Base-by-base conservation (phyloP, 176 grass and related monocot species). In the Ampelocalamus luodianensis region DNA sequence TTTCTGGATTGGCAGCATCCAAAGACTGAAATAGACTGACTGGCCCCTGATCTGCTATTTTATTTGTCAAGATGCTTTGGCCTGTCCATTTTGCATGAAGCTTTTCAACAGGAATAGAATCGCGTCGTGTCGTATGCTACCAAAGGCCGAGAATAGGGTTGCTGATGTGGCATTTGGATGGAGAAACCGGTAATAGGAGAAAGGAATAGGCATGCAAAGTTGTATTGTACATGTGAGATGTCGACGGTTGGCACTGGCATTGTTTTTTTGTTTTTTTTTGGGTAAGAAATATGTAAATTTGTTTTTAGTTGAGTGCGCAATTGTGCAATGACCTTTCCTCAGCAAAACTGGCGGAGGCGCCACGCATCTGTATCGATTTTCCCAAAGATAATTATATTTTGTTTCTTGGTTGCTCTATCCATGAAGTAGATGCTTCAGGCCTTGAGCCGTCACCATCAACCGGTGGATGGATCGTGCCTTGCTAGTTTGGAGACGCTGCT, bases 41-140 rank as follows among this genome's bases (percentile, higher is more conserved):
- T 68, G 54, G 45, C 5, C 18, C 55, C 26, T 40, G 46, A 10
- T 72, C 39, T 55, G 8, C 45, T 55, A 20, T 16, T 83, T 66
- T 50, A 73, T 59, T 60, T 68, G 8, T 69, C 13, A 23, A 58
- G 1, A 20, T 62, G 39, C 38, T 62, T 63, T 77, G 22, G 63
- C 29, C 32, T 77, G 53, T 27, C 76, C 32, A 62, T 80, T 80
- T 66, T 74, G 42, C 38, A 32, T 79, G 27, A 79, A 79, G 65
- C 44, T 72, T 78, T 20, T 59, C 40, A 12, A 65, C 74, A 82
- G n/a, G 74, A 65, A 22, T 0, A 65, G 18, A 24, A 39, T 26
- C 50, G 49, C 42, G 37, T 74, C 59, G 51, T n/a, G 20, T 54
- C 68, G 51, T 55, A 55, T 5, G 45, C 42, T 58, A 65, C 56